Base-by-base conservation (phyloP, 2,329 filamentous ascomycete genomes). In the Remersonia thermophila region DNA sequence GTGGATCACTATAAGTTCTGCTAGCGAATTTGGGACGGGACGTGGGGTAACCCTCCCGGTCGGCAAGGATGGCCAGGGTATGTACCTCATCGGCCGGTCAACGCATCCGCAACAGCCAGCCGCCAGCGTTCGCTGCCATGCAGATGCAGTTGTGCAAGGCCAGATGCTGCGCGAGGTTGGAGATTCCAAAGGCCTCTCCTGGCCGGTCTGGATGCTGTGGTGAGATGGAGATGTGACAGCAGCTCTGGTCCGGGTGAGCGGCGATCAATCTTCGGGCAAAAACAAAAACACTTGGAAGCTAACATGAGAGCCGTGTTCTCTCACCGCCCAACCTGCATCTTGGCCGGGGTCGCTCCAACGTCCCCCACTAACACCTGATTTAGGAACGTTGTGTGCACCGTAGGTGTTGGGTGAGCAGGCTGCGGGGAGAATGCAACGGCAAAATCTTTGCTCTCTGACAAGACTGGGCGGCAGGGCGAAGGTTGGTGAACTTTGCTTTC, bases 351-450 rank as follows among this genome's bases (percentile, higher is more conserved):
- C 35, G 39, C 25, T 32, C 17, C 37, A 12, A 44, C 13, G 44
- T 46, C 27, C 30, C 35, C 31, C 27, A 34, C 44, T 49, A 49
- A 49, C 47, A 46, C 16, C 27, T 20, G 16, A 35, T 38, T 17
- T 37, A 44, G 27, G 34, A 44, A 48, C 45, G 46, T 48, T 35
- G 35, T 18, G 20, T 29, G 20, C 5, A 23, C 5, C 20, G 5
- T 9, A 23, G 20, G 9, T 9, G 20, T 23, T 5, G 20, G 20
- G 5, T 9, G 20, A 6, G n/a, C n/a, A n/a, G n/a, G n/a, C n/a
- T n/a, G n/a, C n/a, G n/a, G 30, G 31, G 31, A 23, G 27, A 36
- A 37, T 27, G 25, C 32, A 32, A 33, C 38, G 11, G n/a, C 33
- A 35, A 13, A 29, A 32, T 18, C 30, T 29, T 36, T 14, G 27